Base-by-base conservation (phyloP, 2,329 filamentous ascomycete genomes). In the Rhytidhysteron rufulum region DNA sequence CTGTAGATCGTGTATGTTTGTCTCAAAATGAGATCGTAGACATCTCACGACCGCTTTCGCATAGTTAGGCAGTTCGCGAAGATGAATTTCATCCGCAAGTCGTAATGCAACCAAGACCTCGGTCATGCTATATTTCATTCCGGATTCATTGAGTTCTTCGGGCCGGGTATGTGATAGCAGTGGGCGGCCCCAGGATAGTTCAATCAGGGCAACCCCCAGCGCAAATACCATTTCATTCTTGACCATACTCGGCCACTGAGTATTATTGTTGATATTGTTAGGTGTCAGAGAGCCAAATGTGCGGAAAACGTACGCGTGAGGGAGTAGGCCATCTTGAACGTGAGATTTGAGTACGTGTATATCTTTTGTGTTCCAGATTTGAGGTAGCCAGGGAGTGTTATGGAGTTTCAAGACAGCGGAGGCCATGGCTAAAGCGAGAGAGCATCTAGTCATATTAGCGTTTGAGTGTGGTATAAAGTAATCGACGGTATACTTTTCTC, bases 161-260 rank as follows among this genome's bases (percentile, higher is more conserved):
- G 39, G 13, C 10, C 16, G 31, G n/a, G 33, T 31, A 22, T 44
- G 32, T 5, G 17, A 24, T 1, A 34, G 31, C 4, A 47, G 22
- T 4, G 42, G 37, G 11, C 17, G 8, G 17, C 47, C 38, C 31
- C 49, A 41, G 5, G 42, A 22, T 9, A 50, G 36, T 27, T 51
- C 49, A 11, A 51, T 34, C 5, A 51, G 38, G n/a, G 49, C 47
- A 13, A 47, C 20, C 13, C 45, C 43, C 19, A 50, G 43, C 10
- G 43, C 47, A 29, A 48, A 50, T 4, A 52, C 32, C 8, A 37
- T 32, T 24, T 37, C 30, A 29, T 46, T 48, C 22, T 48, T 45
- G 18, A 47, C 38, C 13, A 25, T 25, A 27, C 8, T 8, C 8
- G 24, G 24, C 24, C 24, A 7, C 13, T 7, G 24, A 7, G 24